A percentile compares a stretch with the other conserved stretches of the same genome.
These are phyloP conservation scores for Misopates orontium DNA, from an alignment of 257 asterid species.

Conservation along the genomic window DNA sequence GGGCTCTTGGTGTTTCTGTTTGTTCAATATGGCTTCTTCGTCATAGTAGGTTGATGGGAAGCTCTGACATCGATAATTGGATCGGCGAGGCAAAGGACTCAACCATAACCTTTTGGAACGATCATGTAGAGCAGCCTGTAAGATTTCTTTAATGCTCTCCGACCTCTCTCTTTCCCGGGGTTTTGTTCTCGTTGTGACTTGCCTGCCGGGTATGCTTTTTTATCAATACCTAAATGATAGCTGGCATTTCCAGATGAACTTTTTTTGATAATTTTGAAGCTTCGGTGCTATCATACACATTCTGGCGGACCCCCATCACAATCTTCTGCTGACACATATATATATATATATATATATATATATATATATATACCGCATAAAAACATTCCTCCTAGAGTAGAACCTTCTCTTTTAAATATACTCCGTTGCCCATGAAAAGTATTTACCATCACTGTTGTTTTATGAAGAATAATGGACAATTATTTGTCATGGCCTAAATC, in stretches of 20 bases:
- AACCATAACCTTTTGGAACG: conserved; percentile 79
- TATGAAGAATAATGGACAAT: conserved; percentile 15
- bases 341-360: no score
- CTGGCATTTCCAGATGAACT: conserved; percentile 7
- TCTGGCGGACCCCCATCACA: conserved; percentile 3
- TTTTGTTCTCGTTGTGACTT: conserved; percentile 21
- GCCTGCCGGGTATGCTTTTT: conserved; percentile 18
- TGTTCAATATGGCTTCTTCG: conserved; percentile 96
- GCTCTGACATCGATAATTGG: conserved; percentile 98
- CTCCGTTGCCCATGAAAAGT: not conserved
- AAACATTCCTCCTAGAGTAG: no score
- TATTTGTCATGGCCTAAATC: not conserved
- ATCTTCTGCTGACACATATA: not conserved
- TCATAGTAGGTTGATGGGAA: conserved; percentile 92
- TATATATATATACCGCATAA: no score
- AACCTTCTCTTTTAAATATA: conserved; percentile 4
- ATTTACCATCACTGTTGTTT: not conserved
- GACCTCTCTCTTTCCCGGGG: not conserved
- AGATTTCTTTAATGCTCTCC: conserved; percentile 33
- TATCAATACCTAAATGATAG: conserved; percentile 8
- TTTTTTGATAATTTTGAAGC: not conserved
- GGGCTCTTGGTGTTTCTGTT: conserved; percentile 71
- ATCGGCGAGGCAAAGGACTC: conserved; percentile 84
- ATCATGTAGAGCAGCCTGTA: conserved; percentile 99
- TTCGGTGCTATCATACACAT: not conserved